phyloP scores from a whole-genome alignment of 202 grass and related monocot genomes.

The Carex sylvatica region DNA sequence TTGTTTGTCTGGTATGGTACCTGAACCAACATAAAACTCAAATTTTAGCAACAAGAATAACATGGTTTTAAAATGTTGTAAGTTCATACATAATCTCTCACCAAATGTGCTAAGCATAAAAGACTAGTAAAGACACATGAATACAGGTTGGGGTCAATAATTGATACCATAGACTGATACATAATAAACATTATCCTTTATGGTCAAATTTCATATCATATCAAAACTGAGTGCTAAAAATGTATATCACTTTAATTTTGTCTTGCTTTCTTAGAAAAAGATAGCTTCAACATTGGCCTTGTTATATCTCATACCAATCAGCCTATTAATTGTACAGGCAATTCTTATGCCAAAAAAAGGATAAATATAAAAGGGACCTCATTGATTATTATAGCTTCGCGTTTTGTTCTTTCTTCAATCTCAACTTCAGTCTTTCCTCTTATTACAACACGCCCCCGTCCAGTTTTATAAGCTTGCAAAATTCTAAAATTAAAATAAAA shows the following conservation, averaged over 20 bases:
- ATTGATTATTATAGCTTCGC: conserved; percentile 79
- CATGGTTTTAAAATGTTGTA: not conserved
- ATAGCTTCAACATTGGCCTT: not conserved
- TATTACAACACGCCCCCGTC: conserved; percentile 72
- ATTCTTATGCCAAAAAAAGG: conserved; percentile 18
- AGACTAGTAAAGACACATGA: conserved; percentile 1
- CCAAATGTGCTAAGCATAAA: not conserved
- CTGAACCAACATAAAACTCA: conserved; percentile 41
- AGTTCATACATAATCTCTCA: not conserved
- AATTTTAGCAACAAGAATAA: not conserved
- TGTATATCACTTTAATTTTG: conserved; percentile 2
- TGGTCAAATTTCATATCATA: not conserved
- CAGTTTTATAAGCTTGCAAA: conserved; percentile 83
- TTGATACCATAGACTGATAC: not conserved
- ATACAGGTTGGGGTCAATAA: not conserved
- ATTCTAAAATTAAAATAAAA: conserved; percentile 50
- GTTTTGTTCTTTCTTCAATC: conserved; percentile 77
- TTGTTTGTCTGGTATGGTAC: conserved; percentile 96
- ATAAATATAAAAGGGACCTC: conserved; percentile 50
- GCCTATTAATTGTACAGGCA: not conserved
- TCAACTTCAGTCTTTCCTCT: conserved; percentile 89
- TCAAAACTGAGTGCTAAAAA: not conserved
- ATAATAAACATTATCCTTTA: not conserved
- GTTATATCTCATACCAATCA: not conserved
- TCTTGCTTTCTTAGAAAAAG: conserved; percentile 11